A percentile compares a stretch with the other conserved stretches of the same genome.
phyloP scores from a whole-genome alignment of 352 stramenopile species.

The Globisporangium cystogenes region DNA sequence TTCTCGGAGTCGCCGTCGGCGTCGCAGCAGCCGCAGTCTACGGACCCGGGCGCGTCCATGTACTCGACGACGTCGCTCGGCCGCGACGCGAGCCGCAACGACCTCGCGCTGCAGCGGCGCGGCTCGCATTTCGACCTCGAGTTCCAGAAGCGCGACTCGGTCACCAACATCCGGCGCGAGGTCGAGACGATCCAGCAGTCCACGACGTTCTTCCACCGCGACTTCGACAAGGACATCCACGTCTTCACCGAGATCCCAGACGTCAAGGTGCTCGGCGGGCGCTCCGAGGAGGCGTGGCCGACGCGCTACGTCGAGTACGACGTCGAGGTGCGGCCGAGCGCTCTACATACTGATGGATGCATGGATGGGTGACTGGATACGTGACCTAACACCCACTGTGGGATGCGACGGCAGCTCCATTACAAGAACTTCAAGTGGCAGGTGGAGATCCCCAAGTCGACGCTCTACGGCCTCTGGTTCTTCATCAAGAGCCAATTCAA shows the following conservation, averaged over 20 bases:
- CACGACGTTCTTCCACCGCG: constrained; percentile 45
- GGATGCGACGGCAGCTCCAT: constrained; percentile 21
- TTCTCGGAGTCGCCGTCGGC: not conserved
- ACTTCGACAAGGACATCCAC: constrained; percentile 60
- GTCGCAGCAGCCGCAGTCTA: not conserved
- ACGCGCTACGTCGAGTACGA: constrained; percentile 84
- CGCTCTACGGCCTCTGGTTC: constrained; percentile 80
- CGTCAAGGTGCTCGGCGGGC: constrained; percentile 53
- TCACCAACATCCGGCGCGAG: constrained; percentile 30
- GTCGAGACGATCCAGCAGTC: constrained; percentile 25
- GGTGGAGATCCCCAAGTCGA: constrained; percentile 81
- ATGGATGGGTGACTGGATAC: constrained; percentile 2
- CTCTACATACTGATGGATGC: too few relatives aligned
- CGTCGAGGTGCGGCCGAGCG: constrained; percentile 68
- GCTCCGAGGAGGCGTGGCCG: constrained; percentile 75
- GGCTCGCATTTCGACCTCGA: constrained; percentile 31
- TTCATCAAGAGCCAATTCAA: constrained; percentile 82
- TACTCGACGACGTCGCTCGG: constrained; percentile 6
- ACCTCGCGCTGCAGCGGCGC: constrained; percentile 7
- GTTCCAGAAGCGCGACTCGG: constrained; percentile 37
- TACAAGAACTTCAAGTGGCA: constrained; percentile 82
- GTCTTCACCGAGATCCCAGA: constrained; percentile 67
- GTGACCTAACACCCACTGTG: not conserved
- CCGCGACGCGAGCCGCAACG: constrained; percentile 5
- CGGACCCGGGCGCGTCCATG: not conserved